Evolutionary conservation across 2,329 filamentous ascomycete species (phyloP).

Genomic region (Bipolaris zeicola): DNA sequence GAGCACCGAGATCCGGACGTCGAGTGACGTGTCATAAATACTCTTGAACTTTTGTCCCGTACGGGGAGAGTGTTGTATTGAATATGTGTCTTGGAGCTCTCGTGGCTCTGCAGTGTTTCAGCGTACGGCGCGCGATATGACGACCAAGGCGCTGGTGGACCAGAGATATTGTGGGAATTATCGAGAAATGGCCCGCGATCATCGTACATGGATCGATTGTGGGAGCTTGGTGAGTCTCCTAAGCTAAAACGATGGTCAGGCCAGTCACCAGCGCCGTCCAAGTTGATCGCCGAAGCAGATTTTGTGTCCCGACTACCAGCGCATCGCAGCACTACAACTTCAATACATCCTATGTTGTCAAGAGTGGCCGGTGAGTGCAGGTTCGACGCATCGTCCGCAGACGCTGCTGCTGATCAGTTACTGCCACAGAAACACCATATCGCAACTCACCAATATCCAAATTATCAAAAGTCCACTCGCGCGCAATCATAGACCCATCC

Average conservation of each 20-base stretch:
- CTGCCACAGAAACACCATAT: neutral
- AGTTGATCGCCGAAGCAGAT: conserved; percentile 28
- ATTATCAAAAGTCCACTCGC: conserved; percentile 60
- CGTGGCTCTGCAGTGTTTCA: conserved; percentile 14
- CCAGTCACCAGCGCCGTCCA: conserved; percentile 37
- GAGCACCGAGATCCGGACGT: conserved; percentile 13
- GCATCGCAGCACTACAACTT: conserved; percentile 55
- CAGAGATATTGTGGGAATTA: neutral
- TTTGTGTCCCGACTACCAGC: conserved; percentile 33
- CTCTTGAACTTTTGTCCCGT: neutral
- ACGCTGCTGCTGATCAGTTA: conserved; percentile 36
- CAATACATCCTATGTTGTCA: conserved; percentile 54
- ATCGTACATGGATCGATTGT: conserved; percentile 19
- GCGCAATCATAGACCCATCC: conserved; percentile 56
- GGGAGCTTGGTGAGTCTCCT: conserved; percentile 10
- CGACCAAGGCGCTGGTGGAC: conserved; percentile 10
- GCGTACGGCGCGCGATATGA: conserved; percentile 23
- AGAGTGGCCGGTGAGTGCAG: conserved; percentile 39
- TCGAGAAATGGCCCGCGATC: conserved; percentile 18
- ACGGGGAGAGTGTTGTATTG: neutral
- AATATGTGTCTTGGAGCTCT: conserved; percentile 9
- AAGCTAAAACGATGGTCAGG: conserved; percentile 19
- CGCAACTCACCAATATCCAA: conserved; percentile 53
- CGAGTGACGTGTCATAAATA: neutral
- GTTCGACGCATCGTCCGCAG: conserved; percentile 46